Base-by-base conservation (phyloP, 2,329 filamentous ascomycete species). In the Apiospora pterosperma region DNA sequence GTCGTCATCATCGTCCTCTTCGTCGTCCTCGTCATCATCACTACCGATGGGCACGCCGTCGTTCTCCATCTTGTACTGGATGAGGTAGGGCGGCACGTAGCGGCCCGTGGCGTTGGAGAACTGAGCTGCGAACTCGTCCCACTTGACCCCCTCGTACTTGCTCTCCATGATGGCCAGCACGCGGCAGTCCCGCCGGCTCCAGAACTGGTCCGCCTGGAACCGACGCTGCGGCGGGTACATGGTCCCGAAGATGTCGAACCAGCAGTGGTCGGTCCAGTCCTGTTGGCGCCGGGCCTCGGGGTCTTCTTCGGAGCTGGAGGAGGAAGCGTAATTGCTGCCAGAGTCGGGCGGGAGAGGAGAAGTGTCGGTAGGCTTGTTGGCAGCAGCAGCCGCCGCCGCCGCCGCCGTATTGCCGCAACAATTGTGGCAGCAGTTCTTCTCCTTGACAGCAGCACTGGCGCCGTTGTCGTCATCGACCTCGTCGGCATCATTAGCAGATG, bases 101-200 rank as follows among this genome's bases (percentile, higher is more conserved):
- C 69, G 67, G 5, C 73, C 73, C 1, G 73, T 74, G 25, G 70
- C 64, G 65, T 74, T 74, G 41, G 63, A 67, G 65, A 76, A 75
- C 2, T 73, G 71, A n/a, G 69, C 66, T 61, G 71, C 66, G 41
- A 75, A 67, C 23, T 69, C 21, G 11, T 69, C 52, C 68, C 69
- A 74, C 65, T 69, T 72, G 60, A 70, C 60, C 36, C 67, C 66
- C 39, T 70, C 70, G 48, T 70, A 67, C 62, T 70, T 71, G 2
- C 72, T 72, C 67, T 75, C 74, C 52, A 73, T 52, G 5, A 64
- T 59, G 5, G 69, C 66, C 1, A 76, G 67, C 3, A 68, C 63
- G 16, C 62, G 63, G 65, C 72, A 74, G 65, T 75, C 73, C 61
- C 52, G 64, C 21, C 64, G 63, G 65, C 62, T 72, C 64, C 67